phyloP scores from a whole-genome alignment of 768 basidiomycete genomes.

The Dioszegia crocea region DNA sequence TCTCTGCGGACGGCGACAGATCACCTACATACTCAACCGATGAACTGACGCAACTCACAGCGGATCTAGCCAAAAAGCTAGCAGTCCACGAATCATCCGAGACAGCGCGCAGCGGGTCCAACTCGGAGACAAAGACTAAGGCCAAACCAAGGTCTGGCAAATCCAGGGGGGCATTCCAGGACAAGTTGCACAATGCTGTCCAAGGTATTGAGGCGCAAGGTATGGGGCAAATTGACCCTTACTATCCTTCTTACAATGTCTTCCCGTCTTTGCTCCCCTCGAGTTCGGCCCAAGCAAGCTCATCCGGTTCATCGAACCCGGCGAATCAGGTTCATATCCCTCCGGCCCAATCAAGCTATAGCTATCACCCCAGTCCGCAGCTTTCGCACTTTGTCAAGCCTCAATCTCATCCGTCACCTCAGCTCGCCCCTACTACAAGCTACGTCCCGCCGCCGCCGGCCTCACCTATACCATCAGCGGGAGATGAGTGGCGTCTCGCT shows the following conservation, averaged over 20 bases:
- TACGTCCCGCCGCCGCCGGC: not conserved
- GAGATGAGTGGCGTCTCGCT: conserved; percentile 1
- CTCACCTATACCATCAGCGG: not conserved
- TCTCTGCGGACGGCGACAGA: not conserved
- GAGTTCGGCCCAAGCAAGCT: not conserved
- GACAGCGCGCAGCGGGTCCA: not conserved
- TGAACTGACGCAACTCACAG: conserved; percentile 7
- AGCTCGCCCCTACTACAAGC: not conserved
- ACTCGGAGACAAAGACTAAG: not conserved
- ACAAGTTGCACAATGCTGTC: not conserved
- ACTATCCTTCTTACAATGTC: not conserved
- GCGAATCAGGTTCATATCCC: not conserved
- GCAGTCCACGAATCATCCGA: not conserved
- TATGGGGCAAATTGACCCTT: not conserved
- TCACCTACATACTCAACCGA: conserved; percentile 4
- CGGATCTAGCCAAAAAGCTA: not conserved
- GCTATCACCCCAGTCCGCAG: not conserved
- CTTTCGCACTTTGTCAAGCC: not conserved
- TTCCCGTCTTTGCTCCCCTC: not conserved
- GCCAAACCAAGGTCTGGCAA: not conserved
- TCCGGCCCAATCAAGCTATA: not conserved
- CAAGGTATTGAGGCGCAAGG: not conserved
- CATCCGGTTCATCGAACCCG: not conserved
- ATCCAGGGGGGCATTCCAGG: not conserved
- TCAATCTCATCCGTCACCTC: not conserved